Evolutionary conservation across 78 protist genomes (phyloP), one percentile per base, ranked within the genome.

Genomic region (slime mould (Dictyostelium discoideum)): DNA sequence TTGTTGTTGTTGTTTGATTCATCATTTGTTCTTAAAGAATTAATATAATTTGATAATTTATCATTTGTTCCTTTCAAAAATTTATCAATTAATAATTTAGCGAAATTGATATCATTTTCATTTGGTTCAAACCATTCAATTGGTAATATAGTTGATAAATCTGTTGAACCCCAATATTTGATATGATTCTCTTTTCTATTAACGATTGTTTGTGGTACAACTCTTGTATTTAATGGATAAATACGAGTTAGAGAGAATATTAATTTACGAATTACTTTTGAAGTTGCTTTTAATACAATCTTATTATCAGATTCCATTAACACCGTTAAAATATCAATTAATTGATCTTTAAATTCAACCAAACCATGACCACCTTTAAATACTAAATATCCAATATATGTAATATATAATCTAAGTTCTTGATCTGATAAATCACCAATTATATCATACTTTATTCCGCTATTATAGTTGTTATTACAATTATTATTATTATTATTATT

Each of bases 101-200:
- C 44, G 46, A 90, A 67, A 46, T 90, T 60, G 14, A 73, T 83
- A n/a, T 73, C 79, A n/a, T 77, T 60, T 37, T 80, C 77, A 29
- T 22, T 82, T n/a, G 95, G 95, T 73, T 90, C 84, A 63, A 90
- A 90, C 95, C 95, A 90, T 73, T 90, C 95, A 46, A 90, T 26
- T 26, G 87, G 87, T 24, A 39, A 73, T 13, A 80, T 22, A n/a
- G 26, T 26, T 37, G 26, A 5, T 72, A 81, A 65, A 50, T 80
- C 74, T 0, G 88, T 90, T 29, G 32, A 20, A 14, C 95, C 95
- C 95, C 95, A 90, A 73, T 72, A 82, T n/a, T 90, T 82, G 0
- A 82, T 90, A 50, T 90, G 95, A 46, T 42, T 67, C 8, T 67
- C 67, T 18, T 90, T 57, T 22, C 37, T 42, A 26, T 44, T 8